Evolutionary conservation across 2,329 filamentous ascomycete species (phyloP).

Genomic region (Alternaria triticina): DNA sequence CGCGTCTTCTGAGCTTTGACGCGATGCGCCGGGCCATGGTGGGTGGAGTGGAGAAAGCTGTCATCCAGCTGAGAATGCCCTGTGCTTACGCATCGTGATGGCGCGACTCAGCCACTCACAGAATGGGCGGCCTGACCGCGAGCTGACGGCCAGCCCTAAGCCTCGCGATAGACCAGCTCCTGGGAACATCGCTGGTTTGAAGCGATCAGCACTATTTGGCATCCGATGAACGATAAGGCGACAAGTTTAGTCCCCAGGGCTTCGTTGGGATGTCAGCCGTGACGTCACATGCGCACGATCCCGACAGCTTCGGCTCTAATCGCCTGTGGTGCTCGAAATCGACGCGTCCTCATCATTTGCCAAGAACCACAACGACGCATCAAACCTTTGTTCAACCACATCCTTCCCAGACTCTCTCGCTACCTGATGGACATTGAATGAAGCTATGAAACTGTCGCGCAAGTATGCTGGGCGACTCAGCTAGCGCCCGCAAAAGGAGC

Average conservation of each 20-base stretch:
- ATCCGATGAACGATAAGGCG: neutral
- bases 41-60: neutral
- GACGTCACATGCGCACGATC: conserved; percentile 10
- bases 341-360: neutral
- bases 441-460: neutral
- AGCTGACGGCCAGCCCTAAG: neutral
- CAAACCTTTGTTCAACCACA: neutral
- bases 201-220: neutral
- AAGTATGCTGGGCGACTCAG: neutral
- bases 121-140: neutral
- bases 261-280: neutral
- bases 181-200: neutral
- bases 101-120: neutral
- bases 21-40: conserved; percentile 4
- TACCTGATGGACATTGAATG: neutral
- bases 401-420: neutral
- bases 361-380: neutral
- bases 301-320: neutral
- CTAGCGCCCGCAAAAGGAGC: neutral
- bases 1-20: neutral
- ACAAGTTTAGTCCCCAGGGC: neutral
- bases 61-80: neutral
- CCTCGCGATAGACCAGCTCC: neutral
- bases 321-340: neutral
- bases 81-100: neutral